Evolutionary conservation across 2,329 filamentous ascomycete species (phyloP), one percentile per base, ranked within the genome.

Genomic region (Aspergillus spinulosporus): DNA sequence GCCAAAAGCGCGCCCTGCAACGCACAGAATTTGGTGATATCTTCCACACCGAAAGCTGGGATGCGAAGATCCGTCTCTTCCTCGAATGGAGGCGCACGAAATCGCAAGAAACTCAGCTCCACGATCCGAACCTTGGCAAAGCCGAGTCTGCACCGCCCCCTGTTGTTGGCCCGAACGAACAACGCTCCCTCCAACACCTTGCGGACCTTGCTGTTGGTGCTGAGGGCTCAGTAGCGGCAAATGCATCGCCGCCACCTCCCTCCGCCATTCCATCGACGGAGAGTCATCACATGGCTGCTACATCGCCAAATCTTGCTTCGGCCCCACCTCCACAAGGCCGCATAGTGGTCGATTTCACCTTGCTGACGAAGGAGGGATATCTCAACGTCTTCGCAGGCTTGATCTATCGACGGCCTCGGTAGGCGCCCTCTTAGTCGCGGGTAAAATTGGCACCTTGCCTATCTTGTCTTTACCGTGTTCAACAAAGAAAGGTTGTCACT

Each of bases 161-260:
- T 9, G 61, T 74, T 11, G 68, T 76, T 60, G 73, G 73, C 3
- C 72, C 73, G 11, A 76, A 73, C 21, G 74, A 76, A 57, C 74
- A 77, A 53, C 74, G 74, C 52, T 77, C 75, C 28, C 67, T 77
- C 5, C 74, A 77, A 56, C 74, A 76, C 57, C 64, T 77, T 8
- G 75, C 75, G 5, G 75, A 77, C 59, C 64, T 77, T 26, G 75
- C 75, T 26, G 75, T 77, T 26, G 75, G 74, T 2, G 75, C 73
- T 4, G 75, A 76, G 51, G 74, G 72, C 29, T 68, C 69, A n/a
- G 69, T 71, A 4, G 64, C 68, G 26, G 65, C 68, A 21, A 69
- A 65, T 31, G 62, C 56, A 4, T 58, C 65, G 6, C 66, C 69
- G 2, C 64, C 71, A 0, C 69, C 70, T 1, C 67, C 69, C n/a